phyloP scores from a whole-genome alignment of 2,329 filamentous ascomycete species.

The Fusarium fujikuroi region DNA sequence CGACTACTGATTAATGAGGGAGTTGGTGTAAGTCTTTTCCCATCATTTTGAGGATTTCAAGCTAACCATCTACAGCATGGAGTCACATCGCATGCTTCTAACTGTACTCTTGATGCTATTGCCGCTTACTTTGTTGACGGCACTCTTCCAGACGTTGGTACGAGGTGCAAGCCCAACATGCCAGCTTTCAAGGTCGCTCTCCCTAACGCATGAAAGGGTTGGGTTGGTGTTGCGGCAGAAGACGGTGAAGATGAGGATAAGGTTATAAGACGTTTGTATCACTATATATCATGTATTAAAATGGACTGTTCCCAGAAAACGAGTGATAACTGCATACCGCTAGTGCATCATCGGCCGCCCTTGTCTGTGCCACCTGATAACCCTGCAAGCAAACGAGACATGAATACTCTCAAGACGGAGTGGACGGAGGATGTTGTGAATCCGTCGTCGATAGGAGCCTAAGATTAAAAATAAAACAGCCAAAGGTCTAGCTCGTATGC shows the following conservation, averaged over 20 bases:
- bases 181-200: slow-evolving; percentile 18
- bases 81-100: slow-evolving; percentile 21
- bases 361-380: neutral
- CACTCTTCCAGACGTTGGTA: slow-evolving; percentile 6
- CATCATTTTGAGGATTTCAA: accelerated
- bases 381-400: neutral
- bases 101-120: slow-evolving; percentile 21
- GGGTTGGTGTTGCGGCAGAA: neutral
- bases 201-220: neutral
- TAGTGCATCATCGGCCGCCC: neutral
- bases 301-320: neutral
- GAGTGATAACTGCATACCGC: neutral
- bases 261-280: neutral
- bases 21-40: slow-evolving; percentile 26
- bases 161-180: slow-evolving; percentile 22
- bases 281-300: neutral
- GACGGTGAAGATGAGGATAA: neutral
- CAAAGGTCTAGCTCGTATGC: neutral
- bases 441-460: neutral
- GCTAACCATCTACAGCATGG: slow-evolving; percentile 18
- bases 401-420: neutral
- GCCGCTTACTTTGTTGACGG: slow-evolving; percentile 20
- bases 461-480: neutral
- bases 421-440: accelerated
- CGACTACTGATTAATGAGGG: slow-evolving; percentile 36